A percentile compares a stretch with the other conserved stretches of the same genome.
Evolutionary conservation across 2,329 filamentous ascomycete species (phyloP).

Genomic region (Pseudopithomyces chartarum): DNA sequence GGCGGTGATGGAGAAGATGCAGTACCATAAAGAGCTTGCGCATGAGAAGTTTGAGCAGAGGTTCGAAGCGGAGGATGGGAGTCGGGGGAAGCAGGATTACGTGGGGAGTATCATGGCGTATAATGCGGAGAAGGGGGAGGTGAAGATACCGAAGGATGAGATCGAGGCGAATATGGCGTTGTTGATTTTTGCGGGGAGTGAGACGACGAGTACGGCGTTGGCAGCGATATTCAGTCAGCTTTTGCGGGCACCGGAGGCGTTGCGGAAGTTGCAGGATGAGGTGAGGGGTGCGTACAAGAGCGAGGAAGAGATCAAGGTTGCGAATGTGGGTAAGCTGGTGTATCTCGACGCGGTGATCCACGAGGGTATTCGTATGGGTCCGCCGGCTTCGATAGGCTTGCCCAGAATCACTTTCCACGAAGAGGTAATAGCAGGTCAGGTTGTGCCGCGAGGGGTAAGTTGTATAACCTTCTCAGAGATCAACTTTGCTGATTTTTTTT

Average conservation of each 20-base stretch:
- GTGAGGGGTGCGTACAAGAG: constrained; percentile 19
- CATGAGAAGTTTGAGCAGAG: constrained; percentile 28
- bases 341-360: constrained; percentile 36
- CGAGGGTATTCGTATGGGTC: constrained; percentile 38
- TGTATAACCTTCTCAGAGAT: constrained; percentile 8
- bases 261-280: constrained; percentile 19
- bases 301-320: constrained; percentile 27
- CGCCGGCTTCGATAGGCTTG: constrained; percentile 23
- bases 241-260: constrained; percentile 16
- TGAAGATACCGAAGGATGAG: constrained; percentile 30
- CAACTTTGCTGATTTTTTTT: not conserved
- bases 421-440: constrained; percentile 25
- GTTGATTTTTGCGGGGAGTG: constrained; percentile 47
- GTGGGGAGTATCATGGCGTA: constrained; percentile 29
- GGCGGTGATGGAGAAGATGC: constrained; percentile 17
- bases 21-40: constrained; percentile 20
- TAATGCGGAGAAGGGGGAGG: constrained; percentile 26
- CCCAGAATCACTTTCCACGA: constrained; percentile 29
- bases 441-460: constrained; percentile 26
- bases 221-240: constrained; percentile 38
- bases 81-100: constrained; percentile 33
- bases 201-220: constrained; percentile 46
- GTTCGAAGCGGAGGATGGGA: constrained; percentile 30
- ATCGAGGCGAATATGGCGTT: constrained; percentile 40
- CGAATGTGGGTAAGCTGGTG: constrained; percentile 19